phyloP scores from a whole-genome alignment of 352 stramenopile genomes.

The Blastocystis hominis region DNA sequence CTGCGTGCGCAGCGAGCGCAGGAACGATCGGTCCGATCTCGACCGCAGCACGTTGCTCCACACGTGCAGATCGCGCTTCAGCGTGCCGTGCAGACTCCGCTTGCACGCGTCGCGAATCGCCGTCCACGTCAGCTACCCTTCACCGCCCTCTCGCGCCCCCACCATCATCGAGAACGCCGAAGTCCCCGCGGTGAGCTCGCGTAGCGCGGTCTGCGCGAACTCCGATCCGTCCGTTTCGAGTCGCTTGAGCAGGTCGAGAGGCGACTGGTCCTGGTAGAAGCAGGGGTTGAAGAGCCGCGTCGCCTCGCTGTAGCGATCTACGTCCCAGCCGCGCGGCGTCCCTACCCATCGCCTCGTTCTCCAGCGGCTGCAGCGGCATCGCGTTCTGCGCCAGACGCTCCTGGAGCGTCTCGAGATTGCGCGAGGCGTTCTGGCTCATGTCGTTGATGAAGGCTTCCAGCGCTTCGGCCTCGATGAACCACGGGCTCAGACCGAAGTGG shows the following conservation, averaged over 20 bases:
- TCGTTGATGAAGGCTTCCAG: constrained; percentile 6
- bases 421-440: neutral
- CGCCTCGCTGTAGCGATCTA: neutral
- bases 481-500: neutral
- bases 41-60: neutral
- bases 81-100: neutral
- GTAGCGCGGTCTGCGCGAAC: neutral
- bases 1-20: neutral
- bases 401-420: neutral
- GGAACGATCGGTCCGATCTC: neutral
- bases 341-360: neutral
- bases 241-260: constrained; percentile 1
- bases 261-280: neutral
- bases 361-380: neutral
- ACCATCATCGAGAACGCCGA: neutral
- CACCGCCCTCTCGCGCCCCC: neutral
- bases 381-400: neutral
- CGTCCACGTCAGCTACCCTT: neutral
- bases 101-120: neutral
- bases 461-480: constrained; percentile 1
- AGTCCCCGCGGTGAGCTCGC: neutral
- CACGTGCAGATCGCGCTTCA: constrained; percentile 42
- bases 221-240: neutral
- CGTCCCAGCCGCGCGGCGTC: neutral
- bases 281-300: constrained; percentile 37